These are phyloP conservation scores for Anastatica hierochuntica DNA, from an alignment of 345 rosid species.

Conservation along the genomic window DNA sequence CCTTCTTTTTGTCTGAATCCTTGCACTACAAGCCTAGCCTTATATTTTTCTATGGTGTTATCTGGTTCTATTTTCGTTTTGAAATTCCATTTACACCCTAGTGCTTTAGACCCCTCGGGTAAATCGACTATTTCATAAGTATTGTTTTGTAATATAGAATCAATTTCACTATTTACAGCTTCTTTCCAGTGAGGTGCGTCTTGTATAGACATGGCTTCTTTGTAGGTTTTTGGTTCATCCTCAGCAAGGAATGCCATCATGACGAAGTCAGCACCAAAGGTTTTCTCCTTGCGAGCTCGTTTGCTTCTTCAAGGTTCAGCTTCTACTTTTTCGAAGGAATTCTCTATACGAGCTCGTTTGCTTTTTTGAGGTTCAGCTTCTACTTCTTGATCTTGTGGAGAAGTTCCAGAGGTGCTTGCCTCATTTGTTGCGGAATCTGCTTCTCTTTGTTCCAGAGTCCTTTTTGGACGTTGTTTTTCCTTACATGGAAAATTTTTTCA, in stretches of 20 bases:
- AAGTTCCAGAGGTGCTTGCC: background rate
- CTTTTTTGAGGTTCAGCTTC: too few relatives aligned
- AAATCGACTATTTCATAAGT: too few relatives aligned
- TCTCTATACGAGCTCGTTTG: too few relatives aligned
- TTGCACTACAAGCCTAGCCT: background rate
- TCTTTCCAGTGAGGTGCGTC: background rate
- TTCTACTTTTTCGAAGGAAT: too few relatives aligned
- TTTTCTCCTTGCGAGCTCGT: background rate
- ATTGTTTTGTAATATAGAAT: background rate
- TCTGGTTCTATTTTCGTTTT: background rate
- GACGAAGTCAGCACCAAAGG: background rate
- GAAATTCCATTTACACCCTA: too few relatives aligned
- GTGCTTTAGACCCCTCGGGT: too few relatives aligned
- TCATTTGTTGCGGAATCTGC: background rate
- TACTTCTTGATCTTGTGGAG: background rate
- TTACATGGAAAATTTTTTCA: background rate
- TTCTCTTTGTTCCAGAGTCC: background rate
- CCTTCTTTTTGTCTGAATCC: too few relatives aligned
- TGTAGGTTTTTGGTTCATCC: background rate
- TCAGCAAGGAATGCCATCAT: background rate
- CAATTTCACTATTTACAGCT: background rate
- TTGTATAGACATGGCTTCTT: background rate
- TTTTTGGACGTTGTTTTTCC: background rate
- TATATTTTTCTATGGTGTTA: background rate
- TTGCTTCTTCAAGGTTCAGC: too few relatives aligned